These are phyloP conservation scores for Pythium brassicae DNA, from an alignment of 352 stramenopile species.

Conservation along the genomic window DNA sequence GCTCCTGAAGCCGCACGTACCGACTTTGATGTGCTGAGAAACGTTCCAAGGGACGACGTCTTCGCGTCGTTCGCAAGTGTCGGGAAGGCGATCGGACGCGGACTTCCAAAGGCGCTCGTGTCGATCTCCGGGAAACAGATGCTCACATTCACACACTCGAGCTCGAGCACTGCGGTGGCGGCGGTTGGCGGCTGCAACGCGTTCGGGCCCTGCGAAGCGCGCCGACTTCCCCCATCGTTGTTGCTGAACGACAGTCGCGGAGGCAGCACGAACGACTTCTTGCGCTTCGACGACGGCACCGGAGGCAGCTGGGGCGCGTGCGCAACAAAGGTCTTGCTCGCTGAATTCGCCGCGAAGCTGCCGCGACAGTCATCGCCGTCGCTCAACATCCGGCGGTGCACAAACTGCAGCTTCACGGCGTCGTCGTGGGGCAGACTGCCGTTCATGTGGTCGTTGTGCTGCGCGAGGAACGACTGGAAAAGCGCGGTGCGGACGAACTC, in stretches of 20 bases:
- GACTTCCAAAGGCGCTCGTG: constrained; percentile 19
- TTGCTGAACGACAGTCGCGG: neutral
- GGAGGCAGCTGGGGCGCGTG: constrained; percentile 17
- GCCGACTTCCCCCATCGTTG: neutral
- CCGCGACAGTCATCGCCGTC: constrained; percentile 5
- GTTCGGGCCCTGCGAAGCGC: neutral
- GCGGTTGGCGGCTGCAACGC: neutral
- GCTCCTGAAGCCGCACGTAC: neutral
- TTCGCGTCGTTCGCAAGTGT: constrained; percentile 20
- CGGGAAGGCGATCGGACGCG: constrained; percentile 25
- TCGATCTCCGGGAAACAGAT: constrained; percentile 29
- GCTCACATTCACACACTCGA: constrained; percentile 13
- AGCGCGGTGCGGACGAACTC: constrained; percentile 25
- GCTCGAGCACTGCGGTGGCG: neutral
- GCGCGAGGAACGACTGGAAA: constrained; percentile 36
- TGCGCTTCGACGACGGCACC: constrained; percentile 3
- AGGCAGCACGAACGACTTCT: constrained; percentile 12
- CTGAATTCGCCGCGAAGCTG: constrained; percentile 7
- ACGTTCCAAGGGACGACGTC: constrained; percentile 28
- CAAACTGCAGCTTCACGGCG: constrained; percentile 32
- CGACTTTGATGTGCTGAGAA: constrained; percentile 16
- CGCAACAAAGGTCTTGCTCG: constrained; percentile 40
- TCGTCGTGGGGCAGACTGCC: constrained; percentile 24
- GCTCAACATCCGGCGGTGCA: constrained; percentile 26
- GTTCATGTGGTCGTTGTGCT: constrained; percentile 33